Conservation (phyloP, 2,329 filamentous ascomycete species). For the Graphiopsis chlorocephala region DNA sequence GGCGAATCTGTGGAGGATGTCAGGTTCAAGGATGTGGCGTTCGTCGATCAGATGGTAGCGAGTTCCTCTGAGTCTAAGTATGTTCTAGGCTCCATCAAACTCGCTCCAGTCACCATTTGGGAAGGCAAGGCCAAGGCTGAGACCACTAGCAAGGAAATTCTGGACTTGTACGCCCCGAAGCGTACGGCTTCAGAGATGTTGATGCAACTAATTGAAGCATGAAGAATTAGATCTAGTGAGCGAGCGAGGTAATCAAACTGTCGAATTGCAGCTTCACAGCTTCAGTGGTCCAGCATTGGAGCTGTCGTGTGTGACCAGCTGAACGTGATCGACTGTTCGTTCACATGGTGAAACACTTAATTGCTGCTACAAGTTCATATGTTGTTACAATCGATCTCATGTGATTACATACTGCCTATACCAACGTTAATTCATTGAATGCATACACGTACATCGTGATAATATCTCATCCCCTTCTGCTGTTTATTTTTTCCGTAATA, state of each 20-base stretch:
- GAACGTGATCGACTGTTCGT: not conserved
- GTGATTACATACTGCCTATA: not conserved
- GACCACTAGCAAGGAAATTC: conserved; percentile 30
- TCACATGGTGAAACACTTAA: not conserved
- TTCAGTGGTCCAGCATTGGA: not conserved
- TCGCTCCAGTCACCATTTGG: conserved; percentile 30
- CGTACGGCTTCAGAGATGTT: conserved; percentile 21
- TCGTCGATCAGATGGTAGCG: conserved; percentile 29
- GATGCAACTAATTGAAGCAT: not conserved
- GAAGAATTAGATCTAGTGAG: not conserved
- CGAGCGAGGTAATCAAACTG: not conserved
- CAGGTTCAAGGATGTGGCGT: conserved; percentile 20
- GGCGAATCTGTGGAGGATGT: conserved; percentile 29
- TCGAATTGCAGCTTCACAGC: not conserved
- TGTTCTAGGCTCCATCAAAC: conserved; percentile 32
- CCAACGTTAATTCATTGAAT: not conserved
- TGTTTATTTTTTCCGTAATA: not conserved
- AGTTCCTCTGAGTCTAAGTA: conserved; percentile 20
- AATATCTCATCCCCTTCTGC: not conserved
- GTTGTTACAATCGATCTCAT: not conserved
- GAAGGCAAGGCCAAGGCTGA: conserved; percentile 33
- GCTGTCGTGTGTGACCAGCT: not conserved
- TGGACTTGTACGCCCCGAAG: conserved; percentile 33
- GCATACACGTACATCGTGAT: not conserved
- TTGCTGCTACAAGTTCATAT: not conserved